phyloP scores from a whole-genome alignment of 2,329 filamentous ascomycete species.

The Fusarium protoensiforme region DNA sequence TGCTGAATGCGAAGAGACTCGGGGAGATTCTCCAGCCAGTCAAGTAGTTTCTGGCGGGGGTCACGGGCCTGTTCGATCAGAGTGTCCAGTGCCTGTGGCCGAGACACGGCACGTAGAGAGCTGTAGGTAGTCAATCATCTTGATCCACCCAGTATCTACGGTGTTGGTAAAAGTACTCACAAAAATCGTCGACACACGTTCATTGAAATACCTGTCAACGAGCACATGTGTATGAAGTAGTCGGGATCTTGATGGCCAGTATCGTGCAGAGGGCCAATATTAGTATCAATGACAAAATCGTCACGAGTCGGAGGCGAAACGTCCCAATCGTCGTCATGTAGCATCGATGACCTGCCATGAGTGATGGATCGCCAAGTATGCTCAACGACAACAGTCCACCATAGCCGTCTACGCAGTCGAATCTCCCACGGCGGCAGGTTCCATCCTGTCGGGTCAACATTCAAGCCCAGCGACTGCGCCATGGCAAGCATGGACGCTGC shows the following conservation, averaged over 20 bases:
- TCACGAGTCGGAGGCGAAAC: slow-evolving; percentile 9
- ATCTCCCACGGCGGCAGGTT: slow-evolving; percentile 24
- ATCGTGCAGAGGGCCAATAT: background rate
- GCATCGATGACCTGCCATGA: slow-evolving; percentile 27
- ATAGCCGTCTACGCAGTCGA: slow-evolving; percentile 25
- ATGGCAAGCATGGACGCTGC: background rate
- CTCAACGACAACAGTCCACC: slow-evolving; percentile 32
- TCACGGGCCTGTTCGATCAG: background rate
- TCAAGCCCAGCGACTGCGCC: slow-evolving; percentile 6
- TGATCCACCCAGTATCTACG: background rate
- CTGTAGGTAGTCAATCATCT: background rate
- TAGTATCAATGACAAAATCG: background rate
- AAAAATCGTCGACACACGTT: background rate
- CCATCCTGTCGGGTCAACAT: slow-evolving; percentile 25
- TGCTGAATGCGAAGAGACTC: background rate
- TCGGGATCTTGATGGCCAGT: background rate
- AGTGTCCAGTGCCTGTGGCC: background rate
- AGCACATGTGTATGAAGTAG: background rate
- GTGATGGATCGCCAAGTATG: slow-evolving; percentile 33
- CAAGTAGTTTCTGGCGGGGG: background rate
- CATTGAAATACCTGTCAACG: background rate
- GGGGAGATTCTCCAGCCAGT: background rate
- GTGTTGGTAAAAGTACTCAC: background rate
- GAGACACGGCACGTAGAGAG: background rate
- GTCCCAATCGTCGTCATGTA: slow-evolving; percentile 31